Percentiles rank a stretch among this genome's conserved stretches.
Conservation (phyloP, 1,284 basidiomycete species). For the Austroboletus niveus region DNA sequence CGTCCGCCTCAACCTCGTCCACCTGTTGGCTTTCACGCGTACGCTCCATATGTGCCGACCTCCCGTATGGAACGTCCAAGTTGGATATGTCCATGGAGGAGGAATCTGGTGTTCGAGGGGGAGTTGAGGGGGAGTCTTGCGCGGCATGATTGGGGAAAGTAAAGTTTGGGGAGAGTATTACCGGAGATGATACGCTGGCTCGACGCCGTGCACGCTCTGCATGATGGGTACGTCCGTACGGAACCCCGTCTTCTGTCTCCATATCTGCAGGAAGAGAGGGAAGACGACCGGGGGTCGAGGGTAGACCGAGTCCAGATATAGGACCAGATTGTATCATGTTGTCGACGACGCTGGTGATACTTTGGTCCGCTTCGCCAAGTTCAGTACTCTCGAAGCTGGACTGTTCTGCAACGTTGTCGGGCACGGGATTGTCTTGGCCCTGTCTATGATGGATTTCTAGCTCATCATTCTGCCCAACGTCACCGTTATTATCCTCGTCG, state of each 20-base stretch:
- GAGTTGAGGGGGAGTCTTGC: constrained; percentile 20
- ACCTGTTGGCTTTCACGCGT: constrained; percentile 36
- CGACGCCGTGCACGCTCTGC: constrained; percentile 43
- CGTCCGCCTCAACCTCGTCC: constrained; percentile 43
- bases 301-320: constrained; percentile 24
- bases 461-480: constrained; percentile 17
- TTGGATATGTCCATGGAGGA: constrained; percentile 17
- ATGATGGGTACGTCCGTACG: constrained; percentile 70
- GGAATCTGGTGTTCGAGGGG: constrained; percentile 14
- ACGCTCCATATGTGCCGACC: constrained; percentile 49
- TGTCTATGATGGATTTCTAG: constrained; percentile 18
- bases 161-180: constrained; percentile 19
- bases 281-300: constrained; percentile 27
- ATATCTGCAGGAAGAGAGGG: constrained; percentile 46
- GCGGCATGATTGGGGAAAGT: constrained; percentile 2
- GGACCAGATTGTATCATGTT: constrained; percentile 49
- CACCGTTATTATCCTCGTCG: constrained; percentile 36
- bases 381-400: constrained; percentile 17
- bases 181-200: constrained; percentile 28
- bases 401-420: constrained; percentile 21
- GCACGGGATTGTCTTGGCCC: constrained; percentile 13
- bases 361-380: constrained; percentile 47
- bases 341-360: constrained; percentile 62
- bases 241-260: constrained; percentile 64
- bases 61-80: constrained; percentile 43